Conservation (phyloP, 1,139 yeast species). For the Sugiyamaella castrensis region DNA sequence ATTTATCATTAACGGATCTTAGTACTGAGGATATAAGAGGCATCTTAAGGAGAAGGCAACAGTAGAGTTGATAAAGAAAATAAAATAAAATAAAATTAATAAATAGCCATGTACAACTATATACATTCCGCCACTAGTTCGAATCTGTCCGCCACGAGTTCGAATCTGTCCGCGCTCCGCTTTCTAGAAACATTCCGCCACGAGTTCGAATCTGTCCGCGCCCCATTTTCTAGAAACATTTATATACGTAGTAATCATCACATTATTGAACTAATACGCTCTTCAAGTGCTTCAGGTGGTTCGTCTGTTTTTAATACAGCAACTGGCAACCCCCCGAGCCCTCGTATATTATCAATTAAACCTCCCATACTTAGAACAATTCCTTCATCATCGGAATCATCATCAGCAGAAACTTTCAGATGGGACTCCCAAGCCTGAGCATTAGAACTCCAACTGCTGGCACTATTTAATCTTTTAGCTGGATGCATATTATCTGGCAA, state of each 20-base stretch:
- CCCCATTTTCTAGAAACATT: no score
- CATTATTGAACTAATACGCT: conserved; percentile 2
- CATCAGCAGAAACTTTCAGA: conserved; percentile 23
- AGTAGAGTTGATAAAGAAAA: background rate
- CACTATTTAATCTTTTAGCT: background rate
- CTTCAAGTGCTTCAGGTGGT: background rate
- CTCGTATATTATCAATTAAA: conserved; percentile 21
- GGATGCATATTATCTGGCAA: no score
- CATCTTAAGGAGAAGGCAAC: conserved; percentile 16
- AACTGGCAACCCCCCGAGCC: conserved; percentile 5
- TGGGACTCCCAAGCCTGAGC: conserved; percentile 30
- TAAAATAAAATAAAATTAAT: conserved; percentile 1
- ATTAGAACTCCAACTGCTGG: conserved; percentile 10
- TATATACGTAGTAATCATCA: no score
- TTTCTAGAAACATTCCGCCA: no score
- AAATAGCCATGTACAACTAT: background rate
- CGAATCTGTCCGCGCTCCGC: no score
- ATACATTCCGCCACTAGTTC: no score
- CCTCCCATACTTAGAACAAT: conserved; percentile 28
- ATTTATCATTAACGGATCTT: conserved; percentile 12
- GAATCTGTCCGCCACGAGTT: no score
- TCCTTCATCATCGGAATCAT: conserved; percentile 30
- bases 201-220: no score
- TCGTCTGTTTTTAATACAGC: background rate
- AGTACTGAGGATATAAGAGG: conserved; percentile 21